Conservation (phyloP, 2,329 filamentous ascomycete genomes). For the Cadophora gregata region DNA sequence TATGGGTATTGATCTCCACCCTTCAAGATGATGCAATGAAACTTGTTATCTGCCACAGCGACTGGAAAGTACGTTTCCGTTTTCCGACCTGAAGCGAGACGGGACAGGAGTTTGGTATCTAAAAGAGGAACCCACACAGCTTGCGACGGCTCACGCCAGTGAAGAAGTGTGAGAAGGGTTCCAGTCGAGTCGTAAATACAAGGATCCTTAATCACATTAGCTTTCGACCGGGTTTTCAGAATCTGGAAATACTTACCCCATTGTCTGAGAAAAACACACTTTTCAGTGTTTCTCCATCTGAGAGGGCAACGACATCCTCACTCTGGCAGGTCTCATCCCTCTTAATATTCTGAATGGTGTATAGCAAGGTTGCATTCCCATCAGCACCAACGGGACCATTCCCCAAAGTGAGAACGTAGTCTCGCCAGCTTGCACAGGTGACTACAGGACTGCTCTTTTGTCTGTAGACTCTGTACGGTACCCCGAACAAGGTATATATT, state of each 20-base stretch:
- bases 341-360: conserved; percentile 94
- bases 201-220: conserved; percentile 67
- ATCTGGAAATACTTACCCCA: conserved; percentile 65
- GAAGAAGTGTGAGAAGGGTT: conserved; percentile 83
- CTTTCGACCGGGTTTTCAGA: background rate
- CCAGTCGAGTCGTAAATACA: conserved; percentile 96
- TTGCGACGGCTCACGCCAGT: conserved; percentile 86
- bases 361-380: conserved; percentile 78
- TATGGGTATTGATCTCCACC: conserved; percentile 92
- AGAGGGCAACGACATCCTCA: conserved; percentile 87
- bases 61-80: conserved; percentile 94
- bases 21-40: conserved; percentile 99
- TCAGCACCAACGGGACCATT: conserved; percentile 86
- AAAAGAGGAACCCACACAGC: conserved; percentile 92
- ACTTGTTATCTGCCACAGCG: conserved; percentile 87
- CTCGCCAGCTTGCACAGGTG: conserved; percentile 90
- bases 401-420: conserved; percentile 95
- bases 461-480: conserved; percentile 86
- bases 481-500: conserved; percentile 90
- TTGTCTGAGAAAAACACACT: conserved; percentile 91
- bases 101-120: conserved; percentile 83
- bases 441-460: conserved; percentile 91
- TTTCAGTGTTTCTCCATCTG: conserved; percentile 73
- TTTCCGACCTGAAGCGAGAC: conserved; percentile 83
- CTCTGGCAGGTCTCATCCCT: conserved; percentile 93